A percentile compares a stretch with the other conserved stretches of the same genome.
Conservation (phyloP, 306 rosid genomes). For the Parietaria judaica region DNA sequence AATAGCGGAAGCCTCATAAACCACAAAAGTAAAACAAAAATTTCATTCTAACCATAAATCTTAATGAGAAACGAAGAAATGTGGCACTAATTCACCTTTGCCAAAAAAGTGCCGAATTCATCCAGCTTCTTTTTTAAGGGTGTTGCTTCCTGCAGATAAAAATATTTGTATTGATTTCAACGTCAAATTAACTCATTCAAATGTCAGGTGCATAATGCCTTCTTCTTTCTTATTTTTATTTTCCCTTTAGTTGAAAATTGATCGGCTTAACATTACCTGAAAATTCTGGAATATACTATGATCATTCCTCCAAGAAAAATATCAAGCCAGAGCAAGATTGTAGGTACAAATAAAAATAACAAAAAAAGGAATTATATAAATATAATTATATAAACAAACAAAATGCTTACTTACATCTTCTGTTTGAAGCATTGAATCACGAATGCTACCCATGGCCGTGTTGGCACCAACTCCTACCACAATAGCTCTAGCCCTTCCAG, state of each 20-base stretch:
- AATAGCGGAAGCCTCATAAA: background rate
- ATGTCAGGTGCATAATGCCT: constrained; percentile 9
- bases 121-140: constrained; percentile 96
- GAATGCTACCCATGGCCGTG: constrained; percentile 95
- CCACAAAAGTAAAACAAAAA: background rate
- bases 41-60: background rate
- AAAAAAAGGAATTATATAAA: constrained; percentile 5
- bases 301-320: background rate
- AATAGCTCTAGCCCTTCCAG: constrained; percentile 93
- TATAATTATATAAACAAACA: constrained; percentile 4
- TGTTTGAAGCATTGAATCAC: constrained; percentile 82
- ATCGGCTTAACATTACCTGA: background rate
- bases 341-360: background rate
- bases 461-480: constrained; percentile 91
- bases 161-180: constrained; percentile 13
- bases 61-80: constrained; percentile 11
- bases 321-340: background rate
- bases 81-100: constrained; percentile 55
- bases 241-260: constrained; percentile 2
- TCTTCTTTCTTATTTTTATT: background rate
- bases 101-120: constrained; percentile 89
- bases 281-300: background rate
- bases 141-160: constrained; percentile 71
- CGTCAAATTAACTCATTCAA: constrained; percentile 2
- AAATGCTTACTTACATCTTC: constrained; percentile 87